Base-by-base conservation (phyloP, 148 eudicot species). In the Amaranthus palmeri region DNA sequence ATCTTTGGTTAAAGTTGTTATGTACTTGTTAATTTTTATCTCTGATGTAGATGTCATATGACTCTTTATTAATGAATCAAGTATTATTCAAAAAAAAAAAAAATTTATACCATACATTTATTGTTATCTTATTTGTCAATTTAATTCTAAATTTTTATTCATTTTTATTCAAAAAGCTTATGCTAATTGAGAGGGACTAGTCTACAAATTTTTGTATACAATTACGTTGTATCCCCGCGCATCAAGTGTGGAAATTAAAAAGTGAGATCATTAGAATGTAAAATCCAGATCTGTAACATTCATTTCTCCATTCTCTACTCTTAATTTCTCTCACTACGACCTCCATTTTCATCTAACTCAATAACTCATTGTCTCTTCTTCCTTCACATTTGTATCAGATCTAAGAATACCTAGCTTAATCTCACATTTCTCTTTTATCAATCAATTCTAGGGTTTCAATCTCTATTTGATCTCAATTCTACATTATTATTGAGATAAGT, bases 401-500 rank as follows among this genome's bases (percentile, higher is more conserved):
- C 75, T 59, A 15, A 57, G 61, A 43, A 43, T 51, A 59, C 17
- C 4, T n/a, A 44, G 15, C 74, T 70, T 70, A 70, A 54, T 54
- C 70, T 64, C 63, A 36, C 4, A 10, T 57, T 6, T 17, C 15
- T 54, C 46, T 7, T 5, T 4, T 14, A 7, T 5, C 50, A 10
- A 10, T 50, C 65, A 47, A 58, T 63, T 67, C 63, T 59, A 67
- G 76, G 76, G 69, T 73, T 73, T 54, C 61, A 1, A 52, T 14
- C 25, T 4, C 13, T 41, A 4, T 17, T 8, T 12, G 14, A 17
- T 60, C 65, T 56, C 15, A 67, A 36, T 15, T 48, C 62, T 53
- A 36, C 57, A 8, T 11, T 17, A 47, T 66, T 40, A n/a, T 72
- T 60, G 3, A 14, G 54, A 14, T 48, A 50, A 13, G 1, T 49